phyloP scores from a whole-genome alignment of 2,329 filamentous ascomycete genomes.

The Fusarium beomiforme region DNA sequence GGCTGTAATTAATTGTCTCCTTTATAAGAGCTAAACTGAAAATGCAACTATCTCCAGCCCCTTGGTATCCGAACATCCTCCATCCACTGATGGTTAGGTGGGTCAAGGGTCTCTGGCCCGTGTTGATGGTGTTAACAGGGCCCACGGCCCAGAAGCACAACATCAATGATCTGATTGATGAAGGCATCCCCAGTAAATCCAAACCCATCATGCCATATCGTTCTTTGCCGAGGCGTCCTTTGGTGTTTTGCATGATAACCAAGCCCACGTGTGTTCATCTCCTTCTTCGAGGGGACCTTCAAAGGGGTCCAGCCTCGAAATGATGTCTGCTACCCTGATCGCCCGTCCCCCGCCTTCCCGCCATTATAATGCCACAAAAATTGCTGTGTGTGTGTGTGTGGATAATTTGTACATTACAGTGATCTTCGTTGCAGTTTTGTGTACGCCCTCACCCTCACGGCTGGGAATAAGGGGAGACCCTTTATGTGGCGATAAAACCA shows the following conservation, averaged over 20 bases:
- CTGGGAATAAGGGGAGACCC: not conserved
- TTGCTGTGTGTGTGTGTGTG: slow-evolving; percentile 12
- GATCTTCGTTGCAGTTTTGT: slow-evolving; percentile 24
- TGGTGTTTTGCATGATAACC: slow-evolving; percentile 26
- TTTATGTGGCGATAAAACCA: slow-evolving; percentile 23
- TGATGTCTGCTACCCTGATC: slow-evolving; percentile 33
- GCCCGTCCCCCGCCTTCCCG: not conserved
- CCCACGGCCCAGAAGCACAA: slow-evolving; percentile 9
- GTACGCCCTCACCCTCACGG: slow-evolving; percentile 19
- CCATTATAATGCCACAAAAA: slow-evolving; percentile 21
- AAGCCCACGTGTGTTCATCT: slow-evolving; percentile 12
- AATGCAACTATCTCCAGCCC: slow-evolving; percentile 25
- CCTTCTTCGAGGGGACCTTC: slow-evolving; percentile 8
- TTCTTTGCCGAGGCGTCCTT: not conserved
- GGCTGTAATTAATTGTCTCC: not conserved
- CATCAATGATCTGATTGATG: slow-evolving; percentile 31
- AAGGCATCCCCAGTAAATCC: slow-evolving; percentile 18
- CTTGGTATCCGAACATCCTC: slow-evolving; percentile 23
- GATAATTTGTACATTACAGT: not conserved
- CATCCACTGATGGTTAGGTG: slow-evolving; percentile 1
- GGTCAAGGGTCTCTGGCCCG: slow-evolving; percentile 7
- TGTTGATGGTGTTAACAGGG: not conserved
- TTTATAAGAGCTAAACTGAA: not conserved
- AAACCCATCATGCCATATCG: slow-evolving; percentile 14
- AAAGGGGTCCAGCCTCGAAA: slow-evolving; percentile 11